A percentile compares a stretch with the other conserved stretches of the same genome.
These are phyloP conservation scores for Dryadomyces quercivorus DNA, from an alignment of 2,329 filamentous ascomycete species.

Conservation along the genomic window DNA sequence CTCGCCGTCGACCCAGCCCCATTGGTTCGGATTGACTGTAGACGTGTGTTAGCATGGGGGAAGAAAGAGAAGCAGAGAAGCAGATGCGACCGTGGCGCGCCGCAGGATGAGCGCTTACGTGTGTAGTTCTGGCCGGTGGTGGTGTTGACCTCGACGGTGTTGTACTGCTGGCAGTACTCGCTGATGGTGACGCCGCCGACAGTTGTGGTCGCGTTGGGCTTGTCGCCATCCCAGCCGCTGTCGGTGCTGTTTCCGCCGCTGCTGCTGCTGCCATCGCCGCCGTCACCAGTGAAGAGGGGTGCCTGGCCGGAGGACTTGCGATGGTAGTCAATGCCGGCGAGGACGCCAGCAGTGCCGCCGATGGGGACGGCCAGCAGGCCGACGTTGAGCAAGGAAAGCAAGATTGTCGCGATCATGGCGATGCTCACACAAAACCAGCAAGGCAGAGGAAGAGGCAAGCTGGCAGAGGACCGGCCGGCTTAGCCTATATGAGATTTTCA, in stretches of 20 bases:
- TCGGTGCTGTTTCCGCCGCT: conserved; percentile 13
- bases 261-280: conserved; percentile 5
- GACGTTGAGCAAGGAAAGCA: conserved; percentile 35
- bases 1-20: conserved; percentile 30
- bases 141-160: conserved; percentile 4
- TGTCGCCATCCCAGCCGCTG: conserved; percentile 11
- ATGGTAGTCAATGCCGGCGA: conserved; percentile 34
- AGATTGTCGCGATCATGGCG: conserved; percentile 22
- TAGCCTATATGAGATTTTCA: not conserved
- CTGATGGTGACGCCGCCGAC: conserved; percentile 5
- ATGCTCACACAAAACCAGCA: not conserved
- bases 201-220: conserved; percentile 8
- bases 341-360: conserved; percentile 23
- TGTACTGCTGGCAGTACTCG: conserved; percentile 12
- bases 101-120: conserved; percentile 21
- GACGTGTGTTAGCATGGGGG: not conserved
- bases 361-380: conserved; percentile 30
- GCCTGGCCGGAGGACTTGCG: conserved; percentile 28
- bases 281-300: conserved; percentile 28
- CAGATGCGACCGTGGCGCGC: not conserved
- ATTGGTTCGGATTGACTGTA: conserved; percentile 43
- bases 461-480: not conserved
- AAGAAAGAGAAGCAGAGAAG: conserved; percentile 5
- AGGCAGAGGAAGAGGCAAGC: not conserved
- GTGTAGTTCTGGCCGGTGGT: conserved; percentile 31